Conservation (phyloP, 2,329 filamentous ascomycete genomes). For the Graphiopsis chlorocephala region DNA sequence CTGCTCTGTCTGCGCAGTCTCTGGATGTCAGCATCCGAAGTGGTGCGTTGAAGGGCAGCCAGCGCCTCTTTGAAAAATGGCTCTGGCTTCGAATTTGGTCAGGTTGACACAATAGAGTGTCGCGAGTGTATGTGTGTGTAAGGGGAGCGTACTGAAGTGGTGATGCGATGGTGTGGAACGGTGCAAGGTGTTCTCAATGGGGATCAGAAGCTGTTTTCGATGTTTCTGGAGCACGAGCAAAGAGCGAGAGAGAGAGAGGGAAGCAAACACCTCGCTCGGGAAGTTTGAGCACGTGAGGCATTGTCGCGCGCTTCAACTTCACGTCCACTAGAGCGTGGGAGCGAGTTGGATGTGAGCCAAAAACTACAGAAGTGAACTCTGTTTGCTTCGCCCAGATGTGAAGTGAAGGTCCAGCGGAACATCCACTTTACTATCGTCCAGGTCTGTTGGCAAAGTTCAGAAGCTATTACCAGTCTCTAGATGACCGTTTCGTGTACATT, state of each 20-base stretch:
- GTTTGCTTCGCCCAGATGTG: neutral
- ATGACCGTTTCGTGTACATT: no score
- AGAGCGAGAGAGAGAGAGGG: neutral
- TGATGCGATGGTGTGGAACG: neutral
- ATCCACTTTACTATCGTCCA: neutral
- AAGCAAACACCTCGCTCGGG: neutral
- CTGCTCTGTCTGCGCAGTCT: neutral
- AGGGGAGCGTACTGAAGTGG: neutral
- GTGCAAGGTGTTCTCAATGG: neutral
- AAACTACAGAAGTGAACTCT: neutral
- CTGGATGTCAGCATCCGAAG: neutral
- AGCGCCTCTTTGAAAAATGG: neutral
- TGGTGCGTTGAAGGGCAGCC: neutral
- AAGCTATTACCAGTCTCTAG: no score
- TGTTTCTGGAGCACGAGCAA: neutral
- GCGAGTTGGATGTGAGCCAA: neutral
- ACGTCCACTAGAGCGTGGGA: neutral
- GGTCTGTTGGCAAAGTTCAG: no score
- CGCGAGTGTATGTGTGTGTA: neutral
- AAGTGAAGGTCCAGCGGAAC: neutral
- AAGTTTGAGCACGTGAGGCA: neutral
- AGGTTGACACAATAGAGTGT: neutral
- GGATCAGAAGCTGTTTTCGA: neutral
- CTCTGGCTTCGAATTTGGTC: neutral
- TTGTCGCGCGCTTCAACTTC: neutral